Evolutionary conservation across 2,329 filamentous ascomycete species (phyloP), one percentile per base, ranked within the genome.

Genomic region (Paramyrothecium roridum): DNA sequence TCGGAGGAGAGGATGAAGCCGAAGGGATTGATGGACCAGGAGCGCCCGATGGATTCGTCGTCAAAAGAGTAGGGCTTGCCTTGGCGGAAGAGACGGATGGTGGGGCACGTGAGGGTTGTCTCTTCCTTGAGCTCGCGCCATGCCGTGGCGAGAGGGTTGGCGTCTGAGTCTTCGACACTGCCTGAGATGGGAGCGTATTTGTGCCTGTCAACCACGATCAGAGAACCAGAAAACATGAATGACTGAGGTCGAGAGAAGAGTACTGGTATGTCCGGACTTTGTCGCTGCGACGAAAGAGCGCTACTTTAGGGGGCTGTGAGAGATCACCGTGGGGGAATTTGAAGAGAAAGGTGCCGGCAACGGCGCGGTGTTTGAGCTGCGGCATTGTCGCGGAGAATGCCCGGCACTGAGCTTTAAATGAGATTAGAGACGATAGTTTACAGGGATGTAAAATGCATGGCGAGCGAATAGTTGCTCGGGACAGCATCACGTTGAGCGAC

Each of bases 1-100:
- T 74, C 69, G 0, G 66, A 58, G 8, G 72, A 79, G 23, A 87
- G 71, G 8, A 76, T 68, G 65, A 82, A 89, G 0, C 77, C 80
- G 60, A 89, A 89, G 0, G 86, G 84, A 57, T 86, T 76, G 50
- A 89, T 77, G 7, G 76, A 84, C 85, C 86, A 89, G 63, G 81
- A 74, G 22, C 83, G 79, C 20, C 77, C 73, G 16, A 86, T 69
- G 0, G 72, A 71, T 3, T 74, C 63, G 60, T 88, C 85, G 6
- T 64, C 61, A 57, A 88, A 86, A 2, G 74, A 72, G 61, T 82
- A 89, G 3, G 80, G 77, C 56, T 84, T 84, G 2, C 85, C 86
- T 22, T 77, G 73, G 19, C 83, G 78, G 61, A 83, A 76, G 21
- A 85, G 73, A 2, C 73, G 71, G 8, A 87, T 64, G 0, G 76